These are phyloP conservation scores for Tylopilus vinaceipallidus DNA, from an alignment of 768 basidiomycete species.

Conservation along the genomic window DNA sequence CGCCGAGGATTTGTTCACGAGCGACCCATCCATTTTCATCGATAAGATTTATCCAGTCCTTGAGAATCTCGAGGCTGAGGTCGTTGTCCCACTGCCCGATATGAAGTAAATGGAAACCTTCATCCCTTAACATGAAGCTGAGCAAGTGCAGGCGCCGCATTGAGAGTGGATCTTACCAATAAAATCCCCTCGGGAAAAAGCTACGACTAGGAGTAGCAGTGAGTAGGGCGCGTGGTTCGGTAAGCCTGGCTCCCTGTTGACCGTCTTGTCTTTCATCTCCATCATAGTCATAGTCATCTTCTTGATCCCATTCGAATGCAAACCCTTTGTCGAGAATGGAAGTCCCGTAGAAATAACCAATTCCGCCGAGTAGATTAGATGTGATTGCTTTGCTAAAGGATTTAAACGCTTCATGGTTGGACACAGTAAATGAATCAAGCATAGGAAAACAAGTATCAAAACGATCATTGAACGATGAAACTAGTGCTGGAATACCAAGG, in stretches of 20 bases:
- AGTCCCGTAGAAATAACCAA: slow-evolving; percentile 92
- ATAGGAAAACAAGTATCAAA: slow-evolving; percentile 74
- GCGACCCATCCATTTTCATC: slow-evolving; percentile 96
- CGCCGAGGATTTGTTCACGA: slow-evolving; percentile 93
- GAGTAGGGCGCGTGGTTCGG: slow-evolving; percentile 72
- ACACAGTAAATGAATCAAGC: slow-evolving; percentile 49
- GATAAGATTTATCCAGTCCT: slow-evolving; percentile 86
- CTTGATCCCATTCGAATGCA: slow-evolving; percentile 90
- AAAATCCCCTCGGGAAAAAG: slow-evolving; percentile 97
- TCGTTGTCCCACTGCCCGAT: slow-evolving; percentile 94
- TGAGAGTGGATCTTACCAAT: slow-evolving; percentile 60
- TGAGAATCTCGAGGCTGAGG: slow-evolving; percentile 85
- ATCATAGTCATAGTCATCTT: slow-evolving; percentile 42
- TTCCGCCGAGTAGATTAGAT: slow-evolving; percentile 87
- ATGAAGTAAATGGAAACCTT: slow-evolving; percentile 92
- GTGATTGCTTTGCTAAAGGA: slow-evolving; percentile 87
- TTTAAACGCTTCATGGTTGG: slow-evolving; percentile 49
- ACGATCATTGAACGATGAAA: slow-evolving; percentile 56
- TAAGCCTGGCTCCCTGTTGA: slow-evolving; percentile 58
- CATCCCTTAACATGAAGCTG: slow-evolving; percentile 62
- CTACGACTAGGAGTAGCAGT: slow-evolving; percentile 95
- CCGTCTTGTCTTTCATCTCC: slow-evolving; percentile 37
- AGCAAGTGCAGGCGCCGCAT: background rate
- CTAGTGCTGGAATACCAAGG: slow-evolving; percentile 64
- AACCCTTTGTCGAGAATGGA: slow-evolving; percentile 85